These are phyloP conservation scores for Epichloe elymi DNA, from an alignment of 2,329 filamentous ascomycete species.

Conservation along the genomic window DNA sequence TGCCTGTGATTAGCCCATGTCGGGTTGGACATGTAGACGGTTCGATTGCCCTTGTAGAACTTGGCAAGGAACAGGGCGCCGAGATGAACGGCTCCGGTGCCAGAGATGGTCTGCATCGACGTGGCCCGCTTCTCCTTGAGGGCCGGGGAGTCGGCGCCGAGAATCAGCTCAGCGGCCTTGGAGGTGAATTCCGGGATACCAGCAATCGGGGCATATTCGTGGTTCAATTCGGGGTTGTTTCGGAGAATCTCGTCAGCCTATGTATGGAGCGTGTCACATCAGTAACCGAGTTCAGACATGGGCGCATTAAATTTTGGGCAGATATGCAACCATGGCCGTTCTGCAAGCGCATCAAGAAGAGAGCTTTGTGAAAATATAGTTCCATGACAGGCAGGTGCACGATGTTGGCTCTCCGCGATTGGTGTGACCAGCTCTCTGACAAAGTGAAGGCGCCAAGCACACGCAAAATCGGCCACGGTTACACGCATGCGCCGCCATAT, in stretches of 20 bases:
- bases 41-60: constrained; percentile 67
- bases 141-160: constrained; percentile 69
- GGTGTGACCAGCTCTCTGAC: neutral
- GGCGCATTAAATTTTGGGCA: neutral
- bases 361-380: neutral
- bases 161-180: constrained; percentile 81
- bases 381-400: neutral
- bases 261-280: neutral
- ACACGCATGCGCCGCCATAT: neutral
- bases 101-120: constrained; percentile 89
- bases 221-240: constrained; percentile 81
- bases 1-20: constrained; percentile 99
- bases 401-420: neutral
- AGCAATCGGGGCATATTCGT: constrained; percentile 96
- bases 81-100: constrained; percentile 87
- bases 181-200: constrained; percentile 75
- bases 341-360: neutral
- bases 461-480: neutral
- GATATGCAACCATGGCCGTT: neutral
- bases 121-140: constrained; percentile 69
- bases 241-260: constrained; percentile 85
- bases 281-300: neutral
- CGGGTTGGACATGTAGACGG: constrained; percentile 83
- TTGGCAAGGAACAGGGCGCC: constrained; percentile 86
- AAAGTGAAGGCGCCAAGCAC: neutral